Conservation (phyloP, 2,329 filamentous ascomycete genomes). For the Ophiostoma perfectum region DNA sequence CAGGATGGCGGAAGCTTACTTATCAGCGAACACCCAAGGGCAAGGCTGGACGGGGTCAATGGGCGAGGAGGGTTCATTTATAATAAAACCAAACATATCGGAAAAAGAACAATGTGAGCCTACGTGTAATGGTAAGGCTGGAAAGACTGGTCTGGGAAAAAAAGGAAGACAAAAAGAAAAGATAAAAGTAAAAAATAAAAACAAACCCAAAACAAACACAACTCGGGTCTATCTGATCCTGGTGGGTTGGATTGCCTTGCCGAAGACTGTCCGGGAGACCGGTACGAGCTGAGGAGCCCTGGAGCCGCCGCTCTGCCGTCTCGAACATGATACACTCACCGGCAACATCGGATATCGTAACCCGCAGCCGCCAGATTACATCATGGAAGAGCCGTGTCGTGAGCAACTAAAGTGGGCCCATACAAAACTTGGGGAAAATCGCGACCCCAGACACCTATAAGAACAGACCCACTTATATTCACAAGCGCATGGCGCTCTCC, state of each 20-base stretch:
- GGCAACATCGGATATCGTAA: slow-evolving; percentile 1
- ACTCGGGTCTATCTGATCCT: too few species aligned
- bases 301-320: not conserved
- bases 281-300: not conserved
- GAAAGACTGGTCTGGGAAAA: too few species aligned
- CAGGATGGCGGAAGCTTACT: not conserved
- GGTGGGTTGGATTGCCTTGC: too few species aligned
- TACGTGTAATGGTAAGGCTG: too few species aligned
- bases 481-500: slow-evolving; percentile 5
- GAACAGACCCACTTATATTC: not conserved
- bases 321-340: not conserved
- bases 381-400: not conserved
- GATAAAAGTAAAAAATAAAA: too few species aligned
- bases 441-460: not conserved
- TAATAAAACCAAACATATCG: too few species aligned
- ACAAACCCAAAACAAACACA: too few species aligned
- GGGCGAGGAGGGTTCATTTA: too few species aligned
- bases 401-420: not conserved
- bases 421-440: slow-evolving; percentile 2
- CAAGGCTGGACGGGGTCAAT: too few species aligned
- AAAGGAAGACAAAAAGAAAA: too few species aligned
- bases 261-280: not conserved
- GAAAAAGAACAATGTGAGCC: too few species aligned
- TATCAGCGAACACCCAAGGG: too few species aligned
- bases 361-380: not conserved